phyloP scores from a whole-genome alignment of 805 yeast genomes.

The Kurtzmaniella fragi region DNA sequence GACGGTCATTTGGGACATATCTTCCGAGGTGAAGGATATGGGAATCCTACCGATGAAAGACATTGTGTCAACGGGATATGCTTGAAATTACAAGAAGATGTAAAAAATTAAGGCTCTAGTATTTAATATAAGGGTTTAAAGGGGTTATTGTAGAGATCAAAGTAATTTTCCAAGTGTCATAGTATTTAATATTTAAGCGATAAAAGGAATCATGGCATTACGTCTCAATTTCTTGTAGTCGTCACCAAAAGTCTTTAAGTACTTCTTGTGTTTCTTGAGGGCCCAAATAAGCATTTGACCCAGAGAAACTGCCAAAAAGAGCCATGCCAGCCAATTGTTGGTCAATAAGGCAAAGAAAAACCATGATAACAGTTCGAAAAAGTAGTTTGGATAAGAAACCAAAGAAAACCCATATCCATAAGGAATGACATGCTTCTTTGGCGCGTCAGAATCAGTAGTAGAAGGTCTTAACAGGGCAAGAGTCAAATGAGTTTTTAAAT shows the following conservation, averaged over 20 bases:
- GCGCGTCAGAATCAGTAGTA: conserved; percentile 16
- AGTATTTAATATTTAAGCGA: conserved; percentile 46
- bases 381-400: conserved; percentile 92
- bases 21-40: conserved; percentile 89
- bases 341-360: conserved; percentile 60
- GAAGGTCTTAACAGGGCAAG: conserved; percentile 50
- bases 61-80: conserved; percentile 92
- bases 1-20: conserved; percentile 97
- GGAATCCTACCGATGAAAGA: conserved; percentile 83
- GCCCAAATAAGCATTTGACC: conserved; percentile 94
- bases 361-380: conserved; percentile 83
- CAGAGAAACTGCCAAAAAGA: conserved; percentile 67
- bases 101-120: too few relatives aligned
- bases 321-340: conserved; percentile 70
- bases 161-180: too few relatives aligned
- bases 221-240: conserved; percentile 77
- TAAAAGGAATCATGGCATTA: conserved; percentile 66
- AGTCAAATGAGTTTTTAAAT: conserved; percentile 64
- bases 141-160: too few relatives aligned
- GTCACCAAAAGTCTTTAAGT: conserved; percentile 64
- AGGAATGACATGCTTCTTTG: conserved; percentile 62
- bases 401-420: conserved; percentile 76
- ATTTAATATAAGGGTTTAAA: too few relatives aligned
- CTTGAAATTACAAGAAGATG: conserved; percentile 48
- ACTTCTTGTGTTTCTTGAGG: conserved; percentile 69